These are phyloP conservation scores for Fraxinus paxiana DNA, from an alignment of 305 asterid species.

Conservation along the genomic window DNA sequence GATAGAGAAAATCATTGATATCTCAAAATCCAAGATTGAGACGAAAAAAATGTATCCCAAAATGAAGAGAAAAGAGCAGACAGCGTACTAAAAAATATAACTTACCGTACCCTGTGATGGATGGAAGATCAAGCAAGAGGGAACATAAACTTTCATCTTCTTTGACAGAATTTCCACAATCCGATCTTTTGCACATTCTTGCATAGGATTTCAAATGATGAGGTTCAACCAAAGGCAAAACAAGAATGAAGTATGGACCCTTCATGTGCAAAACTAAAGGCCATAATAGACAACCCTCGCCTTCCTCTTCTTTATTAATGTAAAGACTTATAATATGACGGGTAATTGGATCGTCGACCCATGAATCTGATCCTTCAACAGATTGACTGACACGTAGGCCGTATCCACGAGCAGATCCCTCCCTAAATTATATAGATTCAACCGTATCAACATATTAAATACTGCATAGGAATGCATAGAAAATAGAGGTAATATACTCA, in stretches of 20 bases:
- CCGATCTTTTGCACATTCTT: constrained; percentile 62
- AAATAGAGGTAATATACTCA: background rate
- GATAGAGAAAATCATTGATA: background rate
- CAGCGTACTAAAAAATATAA: constrained; percentile 24
- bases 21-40: background rate
- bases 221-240: constrained; percentile 81
- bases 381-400: constrained; percentile 75
- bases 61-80: background rate
- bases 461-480: background rate
- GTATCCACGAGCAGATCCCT: constrained; percentile 83
- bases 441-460: constrained; percentile 17
- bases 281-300: constrained; percentile 58
- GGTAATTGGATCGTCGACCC: constrained; percentile 96
- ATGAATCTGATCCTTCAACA: constrained; percentile 86
- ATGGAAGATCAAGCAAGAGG: constrained; percentile 76
- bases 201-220: constrained; percentile 67
- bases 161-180: constrained; percentile 79
- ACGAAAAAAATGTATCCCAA: background rate
- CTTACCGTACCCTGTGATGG: constrained; percentile 99
- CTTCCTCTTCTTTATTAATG: constrained; percentile 53
- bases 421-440: constrained; percentile 45
- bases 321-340: constrained; percentile 69
- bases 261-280: constrained; percentile 74
- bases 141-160: constrained; percentile 68
- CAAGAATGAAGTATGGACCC: constrained; percentile 65